Base-by-base conservation (phyloP, 495 filamentous ascomycete species). In the Copromyces sp. region DNA sequence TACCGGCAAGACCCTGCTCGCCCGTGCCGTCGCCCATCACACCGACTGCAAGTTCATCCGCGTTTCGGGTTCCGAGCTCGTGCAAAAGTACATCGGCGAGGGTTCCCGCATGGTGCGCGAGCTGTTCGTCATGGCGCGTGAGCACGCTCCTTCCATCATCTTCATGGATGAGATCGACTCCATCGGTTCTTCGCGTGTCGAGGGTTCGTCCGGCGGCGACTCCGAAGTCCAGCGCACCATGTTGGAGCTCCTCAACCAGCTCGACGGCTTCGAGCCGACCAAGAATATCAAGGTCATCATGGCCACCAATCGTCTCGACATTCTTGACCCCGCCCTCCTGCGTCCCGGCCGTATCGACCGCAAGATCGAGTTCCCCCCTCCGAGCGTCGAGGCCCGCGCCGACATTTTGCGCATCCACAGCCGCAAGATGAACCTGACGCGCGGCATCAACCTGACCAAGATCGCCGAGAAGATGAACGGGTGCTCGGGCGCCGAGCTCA, bases 161-260 rank as follows among this genome's bases (percentile, higher is more conserved):
- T 99, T 99, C 86, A 99, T 99, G 95, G 95, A 99, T 84, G 95
- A 99, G 81, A 98, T 99, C 84, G 95, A 99, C 82, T 96, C 93
- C 73, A 99, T 99, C 84, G 95, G 96, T 40, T 97, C 94, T 8
- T 97, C 94, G 68, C 92, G 95, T 76, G 97, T 99, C 74, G 95
- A 99, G 76, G 94, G 94, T 2, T 94, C 91, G 69, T 94, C 93
- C 16, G 94, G 94, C 45, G 95, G 96, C 77, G 95, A 99, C 79
- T 97, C 94, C n/a, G 95, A 99, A 82, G 95, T 99, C 72, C 95
- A 99, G 82, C 91, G 95, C 71, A 99, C 96, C n/a, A 98, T 99
- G 94, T 81, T 99, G 80, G 95, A 99, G 80, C 88, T 99, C 69
- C 89, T 99, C 72, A 99, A 99, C 82, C 95, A 99, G 85, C 89